phyloP scores from a whole-genome alignment of 345 rosid genomes.

The Microcos paniculata region DNA sequence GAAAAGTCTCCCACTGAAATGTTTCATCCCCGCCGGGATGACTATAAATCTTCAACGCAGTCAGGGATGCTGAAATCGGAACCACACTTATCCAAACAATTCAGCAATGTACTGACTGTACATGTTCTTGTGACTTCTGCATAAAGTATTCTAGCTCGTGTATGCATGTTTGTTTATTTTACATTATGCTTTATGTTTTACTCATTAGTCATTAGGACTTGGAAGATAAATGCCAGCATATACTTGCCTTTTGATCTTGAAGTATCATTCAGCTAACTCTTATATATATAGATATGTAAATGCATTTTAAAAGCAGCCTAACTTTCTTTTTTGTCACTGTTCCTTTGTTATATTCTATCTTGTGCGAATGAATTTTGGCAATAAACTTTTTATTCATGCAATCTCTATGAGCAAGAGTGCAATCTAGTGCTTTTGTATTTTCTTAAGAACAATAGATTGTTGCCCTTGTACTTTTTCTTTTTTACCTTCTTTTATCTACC shows the following conservation, averaged over 20 bases:
- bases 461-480: background rate
- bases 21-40: constrained; percentile 34
- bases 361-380: background rate
- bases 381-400: background rate
- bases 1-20: constrained; percentile 49
- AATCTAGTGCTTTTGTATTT: background rate
- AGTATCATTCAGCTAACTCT: background rate
- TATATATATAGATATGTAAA: background rate
- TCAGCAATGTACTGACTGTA: constrained; percentile 65
- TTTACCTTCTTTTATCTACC: background rate
- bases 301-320: background rate
- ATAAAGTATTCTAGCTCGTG: background rate
- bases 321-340: background rate
- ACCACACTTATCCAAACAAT: constrained; percentile 64
- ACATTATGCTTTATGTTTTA: background rate
- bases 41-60: constrained; percentile 34
- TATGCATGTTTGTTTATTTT: background rate
- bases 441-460: background rate
- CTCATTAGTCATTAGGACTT: background rate
- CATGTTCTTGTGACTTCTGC: constrained; percentile 12
- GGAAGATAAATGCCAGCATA: background rate
- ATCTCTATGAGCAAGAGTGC: background rate
- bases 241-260: background rate
- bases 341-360: constrained; percentile 1
- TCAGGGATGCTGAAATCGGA: constrained; percentile 45